Evolutionary conservation across 225 moss, liverwort and hornwort genomes (phyloP).

Genomic region (Polytrichum formosum): DNA sequence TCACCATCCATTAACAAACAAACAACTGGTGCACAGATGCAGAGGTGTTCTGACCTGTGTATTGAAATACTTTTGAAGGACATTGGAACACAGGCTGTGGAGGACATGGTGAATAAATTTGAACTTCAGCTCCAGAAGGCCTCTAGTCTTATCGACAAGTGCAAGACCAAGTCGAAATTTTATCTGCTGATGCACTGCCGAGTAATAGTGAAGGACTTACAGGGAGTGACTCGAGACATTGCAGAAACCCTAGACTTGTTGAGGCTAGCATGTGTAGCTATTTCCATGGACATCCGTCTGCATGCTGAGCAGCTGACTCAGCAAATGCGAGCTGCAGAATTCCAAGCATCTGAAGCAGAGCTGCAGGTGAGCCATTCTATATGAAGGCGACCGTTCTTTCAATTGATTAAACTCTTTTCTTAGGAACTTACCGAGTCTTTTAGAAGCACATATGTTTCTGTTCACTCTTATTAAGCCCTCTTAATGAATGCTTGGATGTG

Average conservation of each 20-base stretch:
- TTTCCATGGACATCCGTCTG: constrained; percentile 28
- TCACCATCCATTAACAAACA: too few species aligned
- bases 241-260: constrained; percentile 30
- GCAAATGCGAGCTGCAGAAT: constrained; percentile 32
- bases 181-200: constrained; percentile 32
- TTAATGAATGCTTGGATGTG: too few species aligned
- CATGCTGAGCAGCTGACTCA: constrained; percentile 27
- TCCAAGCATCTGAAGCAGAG: constrained; percentile 36
- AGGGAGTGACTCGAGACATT: constrained; percentile 26
- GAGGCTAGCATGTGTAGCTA: constrained; percentile 27
- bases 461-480: too few species aligned
- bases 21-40: too few species aligned
- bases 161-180: constrained; percentile 27
- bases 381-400: too few species aligned
- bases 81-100: constrained; percentile 26
- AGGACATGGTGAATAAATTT: constrained; percentile 22
- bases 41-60: too few species aligned
- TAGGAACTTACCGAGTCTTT: too few species aligned
- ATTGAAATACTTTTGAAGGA: constrained; percentile 1
- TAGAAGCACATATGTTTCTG: too few species aligned
- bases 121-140: constrained; percentile 24
- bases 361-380: background rate
- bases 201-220: constrained; percentile 29
- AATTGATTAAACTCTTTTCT: too few species aligned
- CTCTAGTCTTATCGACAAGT: constrained; percentile 21